phyloP scores from a whole-genome alignment of 1,284 basidiomycete genomes.

The Melampsora americana region DNA sequence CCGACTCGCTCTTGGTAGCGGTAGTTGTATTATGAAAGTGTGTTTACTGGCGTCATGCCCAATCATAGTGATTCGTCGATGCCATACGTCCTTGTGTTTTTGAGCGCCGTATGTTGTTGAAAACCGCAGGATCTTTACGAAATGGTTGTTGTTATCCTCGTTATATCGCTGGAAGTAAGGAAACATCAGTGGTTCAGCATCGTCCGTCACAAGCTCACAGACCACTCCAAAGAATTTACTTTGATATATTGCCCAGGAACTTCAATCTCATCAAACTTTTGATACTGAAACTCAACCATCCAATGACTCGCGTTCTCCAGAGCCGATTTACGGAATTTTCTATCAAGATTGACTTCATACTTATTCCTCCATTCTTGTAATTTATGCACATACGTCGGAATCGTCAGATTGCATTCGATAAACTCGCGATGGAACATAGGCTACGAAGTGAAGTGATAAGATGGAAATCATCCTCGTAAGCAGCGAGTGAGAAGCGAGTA shows the following conservation, averaged over 20 bases:
- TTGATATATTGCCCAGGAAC: conserved; percentile 97
- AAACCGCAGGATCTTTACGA: conserved; percentile 87
- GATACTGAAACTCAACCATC: conserved; percentile 95
- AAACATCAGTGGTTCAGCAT: conserved; percentile 31
- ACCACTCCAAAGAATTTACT: conserved; percentile 57
- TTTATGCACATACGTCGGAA: conserved; percentile 83
- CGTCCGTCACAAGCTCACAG: background rate
- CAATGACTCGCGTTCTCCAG: conserved; percentile 88
- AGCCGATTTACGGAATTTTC: conserved; percentile 77
- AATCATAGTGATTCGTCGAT: conserved; percentile 83
- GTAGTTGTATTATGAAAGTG: conserved; percentile 87
- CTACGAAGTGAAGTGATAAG: conserved; percentile 55
- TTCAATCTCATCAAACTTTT: conserved; percentile 96
- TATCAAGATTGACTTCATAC: conserved; percentile 81
- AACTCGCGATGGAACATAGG: conserved; percentile 91
- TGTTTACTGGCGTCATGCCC: conserved; percentile 87
- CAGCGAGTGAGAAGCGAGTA: conserved; percentile 48
- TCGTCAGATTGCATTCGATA: conserved; percentile 71
- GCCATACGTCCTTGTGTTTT: conserved; percentile 76
- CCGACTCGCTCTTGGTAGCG: conserved; percentile 78
- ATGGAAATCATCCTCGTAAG: conserved; percentile 36
- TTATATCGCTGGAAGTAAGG: conserved; percentile 60
- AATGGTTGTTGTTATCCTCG: conserved; percentile 88
- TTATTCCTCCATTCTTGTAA: conserved; percentile 90
- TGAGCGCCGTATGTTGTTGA: conserved; percentile 85